phyloP scores from a whole-genome alignment of 768 basidiomycete genomes.

The Lyophyllum atratum region DNA sequence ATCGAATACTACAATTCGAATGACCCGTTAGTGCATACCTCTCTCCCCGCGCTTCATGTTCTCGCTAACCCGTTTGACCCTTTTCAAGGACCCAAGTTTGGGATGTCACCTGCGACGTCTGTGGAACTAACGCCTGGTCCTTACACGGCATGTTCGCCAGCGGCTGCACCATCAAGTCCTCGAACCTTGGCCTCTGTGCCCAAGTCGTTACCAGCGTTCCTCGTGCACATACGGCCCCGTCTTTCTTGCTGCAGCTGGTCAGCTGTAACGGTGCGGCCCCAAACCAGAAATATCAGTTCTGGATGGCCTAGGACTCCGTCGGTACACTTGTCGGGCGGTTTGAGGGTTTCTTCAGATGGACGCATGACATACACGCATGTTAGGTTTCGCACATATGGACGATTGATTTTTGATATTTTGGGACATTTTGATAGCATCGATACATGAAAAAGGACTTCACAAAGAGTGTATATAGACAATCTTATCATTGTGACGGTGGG shows the following conservation, averaged over 20 bases:
- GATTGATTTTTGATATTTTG: too few species aligned
- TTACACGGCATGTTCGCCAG: conserved; percentile 11
- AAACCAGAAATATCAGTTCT: conserved; percentile 13
- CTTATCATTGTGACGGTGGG: too few species aligned
- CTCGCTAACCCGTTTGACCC: neutral
- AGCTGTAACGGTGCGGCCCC: neutral
- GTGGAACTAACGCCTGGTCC: conserved; percentile 9
- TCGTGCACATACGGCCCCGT: conserved; percentile 5
- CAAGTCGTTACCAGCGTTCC: conserved; percentile 7
- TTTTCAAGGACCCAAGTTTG: conserved; percentile 6
- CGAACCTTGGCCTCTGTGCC: conserved; percentile 6
- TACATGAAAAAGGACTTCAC: too few species aligned
- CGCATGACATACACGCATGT: too few species aligned
- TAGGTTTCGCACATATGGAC: too few species aligned
- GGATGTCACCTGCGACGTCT: conserved; percentile 11
- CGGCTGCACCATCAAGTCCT: conserved; percentile 9
- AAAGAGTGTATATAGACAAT: too few species aligned
- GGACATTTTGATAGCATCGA: too few species aligned
- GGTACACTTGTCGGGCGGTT: too few species aligned
- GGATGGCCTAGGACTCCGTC: conserved; percentile 13
- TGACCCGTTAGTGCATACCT: conserved; percentile 5
- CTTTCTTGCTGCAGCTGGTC: conserved; percentile 7
- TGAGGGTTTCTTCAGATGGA: too few species aligned
- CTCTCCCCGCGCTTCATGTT: neutral
- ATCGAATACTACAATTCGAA: neutral